Conservation (phyloP, 352 stramenopile genomes). For the Pythium utonaiense region DNA sequence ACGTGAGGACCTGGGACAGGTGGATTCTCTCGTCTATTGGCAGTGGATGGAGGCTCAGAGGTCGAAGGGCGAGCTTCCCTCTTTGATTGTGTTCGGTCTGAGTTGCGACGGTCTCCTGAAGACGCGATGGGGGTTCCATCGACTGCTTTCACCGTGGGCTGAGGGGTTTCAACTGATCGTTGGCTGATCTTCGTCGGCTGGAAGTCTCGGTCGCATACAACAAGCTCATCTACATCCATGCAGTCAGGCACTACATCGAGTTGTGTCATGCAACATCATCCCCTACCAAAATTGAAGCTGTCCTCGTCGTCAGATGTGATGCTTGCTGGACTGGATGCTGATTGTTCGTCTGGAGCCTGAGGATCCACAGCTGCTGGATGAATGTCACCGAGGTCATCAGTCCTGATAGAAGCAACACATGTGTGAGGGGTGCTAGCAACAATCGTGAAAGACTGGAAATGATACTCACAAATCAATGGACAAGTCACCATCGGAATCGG, state of each 20-base stretch:
- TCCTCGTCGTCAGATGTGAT: slow-evolving; percentile 12
- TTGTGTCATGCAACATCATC: neutral
- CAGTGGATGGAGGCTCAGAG: neutral
- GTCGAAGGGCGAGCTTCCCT: neutral
- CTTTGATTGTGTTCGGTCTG: neutral
- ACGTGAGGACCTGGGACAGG: neutral
- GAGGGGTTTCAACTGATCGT: neutral
- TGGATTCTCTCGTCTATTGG: neutral
- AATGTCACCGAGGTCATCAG: slow-evolving; percentile 1
- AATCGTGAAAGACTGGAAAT: too few species aligned
- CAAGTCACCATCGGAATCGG: slow-evolving; percentile 30
- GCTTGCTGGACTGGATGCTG: neutral
- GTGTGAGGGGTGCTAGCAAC: too few species aligned
- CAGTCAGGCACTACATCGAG: neutral
- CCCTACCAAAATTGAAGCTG: slow-evolving; percentile 31
- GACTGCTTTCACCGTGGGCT: neutral
- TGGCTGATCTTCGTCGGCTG: neutral
- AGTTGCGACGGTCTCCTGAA: neutral
- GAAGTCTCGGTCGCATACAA: slow-evolving; percentile 7
- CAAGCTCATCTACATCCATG: slow-evolving; percentile 9
- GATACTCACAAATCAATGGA: slow-evolving; percentile 64
- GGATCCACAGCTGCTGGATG: neutral
- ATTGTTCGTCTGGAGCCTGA: neutral
- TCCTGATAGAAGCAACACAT: neutral
- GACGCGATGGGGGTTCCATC: neutral